Base-by-base conservation (phyloP, 2,329 filamentous ascomycete species). In the Curvularia verruculosa region DNA sequence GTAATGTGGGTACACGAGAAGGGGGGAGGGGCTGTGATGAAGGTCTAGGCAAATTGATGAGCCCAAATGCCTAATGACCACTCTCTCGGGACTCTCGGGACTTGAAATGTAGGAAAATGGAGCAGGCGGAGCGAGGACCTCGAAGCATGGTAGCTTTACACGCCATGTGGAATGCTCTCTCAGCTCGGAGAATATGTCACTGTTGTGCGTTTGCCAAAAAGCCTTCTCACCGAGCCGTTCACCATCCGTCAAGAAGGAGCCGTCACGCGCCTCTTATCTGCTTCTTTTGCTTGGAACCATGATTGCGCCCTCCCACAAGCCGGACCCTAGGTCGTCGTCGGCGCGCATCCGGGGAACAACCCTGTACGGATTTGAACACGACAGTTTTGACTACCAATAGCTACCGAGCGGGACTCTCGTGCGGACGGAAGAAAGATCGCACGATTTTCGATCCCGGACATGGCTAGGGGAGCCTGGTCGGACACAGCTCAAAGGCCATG, bases 311-410 rank as follows among this genome's bases (percentile, higher is more conserved):
- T 13, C 26, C n/a, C n/a, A n/a, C 23, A 37, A 43, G 29, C 18
- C 15, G 19, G 18, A 43, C 43, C 41, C 43, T 28, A 43, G 28
- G 26, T 15, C 28, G 37, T 15, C 28, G 37, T 51, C 36, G 28
- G 41, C 3, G 21, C 29, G 29, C 44, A 24, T 43, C 21, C 59
- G 34, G 46, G 54, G 59, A 55, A 49, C 12, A 12, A 59, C 52
- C 61, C 53, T 59, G 61, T 40, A 21, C 34, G 21, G 9, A 58
- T 12, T 36, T 48, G 5, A 44, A 53, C 41, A 45, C 49, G 54
- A 55, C 54, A 52, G 46, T 19, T 59, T 54, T 61, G 55, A 66
- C 58, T 54, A 31, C 28, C 49, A 39, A 47, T 28, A 44, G 39
- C 31, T 28, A 54, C 50, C 54, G 39, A 36, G 50, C 50, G 50